Base-by-base conservation (phyloP, 176 grass and related monocot genomes). In the Bolboschoenus planiculmis region DNA sequence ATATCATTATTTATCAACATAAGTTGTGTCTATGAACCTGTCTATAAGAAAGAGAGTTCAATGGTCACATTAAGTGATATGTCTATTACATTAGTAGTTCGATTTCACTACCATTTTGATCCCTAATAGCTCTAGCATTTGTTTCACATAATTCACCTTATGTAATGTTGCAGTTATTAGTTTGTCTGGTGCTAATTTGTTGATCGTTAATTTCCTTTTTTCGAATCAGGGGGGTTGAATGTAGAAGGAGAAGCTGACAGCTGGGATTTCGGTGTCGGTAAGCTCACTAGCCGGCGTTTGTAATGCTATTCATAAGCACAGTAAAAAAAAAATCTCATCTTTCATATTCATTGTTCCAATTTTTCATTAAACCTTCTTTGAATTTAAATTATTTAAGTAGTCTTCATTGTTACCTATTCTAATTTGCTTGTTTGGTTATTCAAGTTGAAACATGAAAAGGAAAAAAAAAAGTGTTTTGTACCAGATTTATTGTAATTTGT, bases 201-300 rank as follows among this genome's bases (percentile, higher is more conserved):
- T 27, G 86, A 46, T 73, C 15, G 29, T 84, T 55, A 35, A 84
- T 81, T 42, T 44, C 24, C 85, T 85, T 84, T 55, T 81, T 86
- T 61, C n/a, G 39, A 85, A 88, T 85, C 77, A 99, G 96, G 96
- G 53, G 96, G 96, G 20, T 78, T 99, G 61, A 93, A 95, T 83
- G 78, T 95, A 36, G 91, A 93, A 93, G 96, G 96, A 63, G 93
- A 99, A 29, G 81, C 89, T 61, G 96, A 95, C 82, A 99, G 85
- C 84, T 95, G 93, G 88, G 96, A 93, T 77, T 90, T 95, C 78
- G 96, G 96, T 85, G 89, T 95, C 33, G 96, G 93, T 99, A 90
- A 87, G 90, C n/a, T 39, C 23, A 76, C 13, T 29, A 76, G 9
- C 24, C 14, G 0, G 14, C 2, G 21, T 15, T 10, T 13, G 29